Evolutionary conservation across 352 stramenopile species (phyloP), one percentile per base, ranked within the genome.

Genomic region (Phytophthora fragariae): DNA sequence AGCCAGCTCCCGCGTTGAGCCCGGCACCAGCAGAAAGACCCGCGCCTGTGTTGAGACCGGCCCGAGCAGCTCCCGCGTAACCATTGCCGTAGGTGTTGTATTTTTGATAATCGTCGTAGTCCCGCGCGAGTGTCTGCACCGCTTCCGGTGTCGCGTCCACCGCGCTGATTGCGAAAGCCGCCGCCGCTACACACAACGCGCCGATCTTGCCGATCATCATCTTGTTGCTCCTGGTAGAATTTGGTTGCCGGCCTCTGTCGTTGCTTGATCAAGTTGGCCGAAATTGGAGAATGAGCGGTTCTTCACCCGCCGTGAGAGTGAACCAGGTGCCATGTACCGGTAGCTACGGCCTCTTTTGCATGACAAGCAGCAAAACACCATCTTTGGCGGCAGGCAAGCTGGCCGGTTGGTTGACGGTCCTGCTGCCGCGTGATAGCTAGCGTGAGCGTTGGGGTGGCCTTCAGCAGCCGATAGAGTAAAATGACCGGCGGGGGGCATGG

Each of bases 191-290:
- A 59, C 57, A 68, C 31, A 73, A 46, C n/a, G 67, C 59, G n/a
- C 50, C 59, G 53, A 73, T 69, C 50, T 73, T 68, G 66, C 15
- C 54, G 58, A 72, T 29, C 65, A 72, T 63, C 57, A 72, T 72
- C n/a, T 61, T 72, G 39, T 17, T 57, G n/a, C 17, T 29, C 19
- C 11, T 62, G 39, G 50, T 21, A 37, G 24, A 47, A 24, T 37
- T 60, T 44, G 33, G 21, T 27, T 60, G 29, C 6, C 5, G 33
- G 12, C 2, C 24, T 27, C 24, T 27, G 24, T 27, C 1, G 24
- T 27, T 27, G 27, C 62, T 68, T 62, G 62, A 37, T 50, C 44
- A 11, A 15, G 53, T 12, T 12, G 54, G 6, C 37, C 62, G 21
- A 31, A 69, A 62, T 62, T 69, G 62, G n/a, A 49, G 19, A 69